Evolutionary conservation across 2,329 filamentous ascomycete genomes (phyloP).

Genomic region (Colletotrichum lindemuthianum): DNA sequence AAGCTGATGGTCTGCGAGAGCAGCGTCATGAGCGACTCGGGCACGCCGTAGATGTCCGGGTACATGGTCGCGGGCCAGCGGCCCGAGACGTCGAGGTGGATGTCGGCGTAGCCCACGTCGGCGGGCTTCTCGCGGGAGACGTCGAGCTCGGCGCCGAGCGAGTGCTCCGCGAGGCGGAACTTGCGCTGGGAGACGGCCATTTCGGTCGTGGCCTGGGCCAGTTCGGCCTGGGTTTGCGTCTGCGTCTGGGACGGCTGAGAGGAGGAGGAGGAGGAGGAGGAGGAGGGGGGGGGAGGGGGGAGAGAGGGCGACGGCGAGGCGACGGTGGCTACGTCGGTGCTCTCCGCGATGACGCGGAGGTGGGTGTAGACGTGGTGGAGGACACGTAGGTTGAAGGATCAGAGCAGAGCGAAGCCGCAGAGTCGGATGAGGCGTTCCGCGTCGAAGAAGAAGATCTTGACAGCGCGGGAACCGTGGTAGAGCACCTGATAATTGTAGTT

Average conservation of each 20-base stretch:
- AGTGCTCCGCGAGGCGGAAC: constrained; percentile 43
- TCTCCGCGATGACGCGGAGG: constrained; percentile 57
- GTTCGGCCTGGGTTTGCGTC: background rate
- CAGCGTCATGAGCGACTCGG: constrained; percentile 52
- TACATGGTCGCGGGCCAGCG: constrained; percentile 53
- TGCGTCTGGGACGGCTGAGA: too few species aligned
- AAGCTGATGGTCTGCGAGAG: constrained; percentile 54
- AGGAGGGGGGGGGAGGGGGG: background rate
- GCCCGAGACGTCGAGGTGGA: constrained; percentile 53
- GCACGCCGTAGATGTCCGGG: constrained; percentile 56
- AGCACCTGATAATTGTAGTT: background rate
- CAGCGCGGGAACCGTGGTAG: constrained; percentile 28
- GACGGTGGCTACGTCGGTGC: constrained; percentile 38
- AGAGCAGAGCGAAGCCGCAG: constrained; percentile 48
- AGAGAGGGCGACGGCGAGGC: constrained; percentile 8
- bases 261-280: too few species aligned
- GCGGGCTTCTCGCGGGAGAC: constrained; percentile 44
- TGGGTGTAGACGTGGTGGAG: constrained; percentile 60
- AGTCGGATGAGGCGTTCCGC: constrained; percentile 55
- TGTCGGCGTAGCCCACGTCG: constrained; percentile 54
- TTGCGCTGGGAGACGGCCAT: constrained; percentile 37
- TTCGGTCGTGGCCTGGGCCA: constrained; percentile 17
- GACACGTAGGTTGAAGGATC: constrained; percentile 53
- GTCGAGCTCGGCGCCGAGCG: constrained; percentile 39
- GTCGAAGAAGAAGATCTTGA: constrained; percentile 46